Base-by-base conservation (phyloP, 371 early-diverging fungal species). In the Capillidium heterosporum region DNA sequence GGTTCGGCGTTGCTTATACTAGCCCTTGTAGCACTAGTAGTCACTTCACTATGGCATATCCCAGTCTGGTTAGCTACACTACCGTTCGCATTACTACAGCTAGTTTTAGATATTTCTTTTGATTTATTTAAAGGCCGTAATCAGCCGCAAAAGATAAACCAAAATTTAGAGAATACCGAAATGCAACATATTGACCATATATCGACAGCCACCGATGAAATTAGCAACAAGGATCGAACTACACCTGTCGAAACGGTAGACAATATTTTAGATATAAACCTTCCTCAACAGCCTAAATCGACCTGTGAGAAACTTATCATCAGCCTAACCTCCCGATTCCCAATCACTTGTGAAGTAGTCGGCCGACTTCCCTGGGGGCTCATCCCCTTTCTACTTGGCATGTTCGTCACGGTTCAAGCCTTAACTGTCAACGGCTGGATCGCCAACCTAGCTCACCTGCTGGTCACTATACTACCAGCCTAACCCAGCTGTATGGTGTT, bases 381-480 rank as follows among this genome's bases (percentile, higher is more conserved):
- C 32, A 63, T 82, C 1, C 85, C 86, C 0, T 89, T 87, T 64
- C 72, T 80, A 2, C 63, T 87, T 29, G 80, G 88, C 32, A 89
- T 89, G 90, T 87, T 89, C 66, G 74, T 84, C 28, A 68, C 85
- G 39, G 82, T 84, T 28, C 84, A 87, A 61, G 76, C 77, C 0
- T 72, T 85, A 24, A 64, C 77, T 0, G 54, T 70, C 35, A 64
- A 64, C 1, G 84, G 85, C 0, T 89, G 84, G 83, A 82, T 78
- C 4, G 68, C 76, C 0, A 75, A 75, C 1, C 76, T 87, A 61
- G 80, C 87, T 4, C 65, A 51, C 10, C 74, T 67, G 15, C 68
- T 86, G 53, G 66, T 72, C 15, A 64, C 61, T 0, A 62, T 84
- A 42, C 71, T 78, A 0, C 73, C 73, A 7, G 70, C 72, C 39